Percentiles rank a stretch among this genome's conserved stretches.
These are phyloP conservation scores for Linnemannia zychae DNA, from an alignment of 192 early-diverging fungal species.

Conservation along the genomic window DNA sequence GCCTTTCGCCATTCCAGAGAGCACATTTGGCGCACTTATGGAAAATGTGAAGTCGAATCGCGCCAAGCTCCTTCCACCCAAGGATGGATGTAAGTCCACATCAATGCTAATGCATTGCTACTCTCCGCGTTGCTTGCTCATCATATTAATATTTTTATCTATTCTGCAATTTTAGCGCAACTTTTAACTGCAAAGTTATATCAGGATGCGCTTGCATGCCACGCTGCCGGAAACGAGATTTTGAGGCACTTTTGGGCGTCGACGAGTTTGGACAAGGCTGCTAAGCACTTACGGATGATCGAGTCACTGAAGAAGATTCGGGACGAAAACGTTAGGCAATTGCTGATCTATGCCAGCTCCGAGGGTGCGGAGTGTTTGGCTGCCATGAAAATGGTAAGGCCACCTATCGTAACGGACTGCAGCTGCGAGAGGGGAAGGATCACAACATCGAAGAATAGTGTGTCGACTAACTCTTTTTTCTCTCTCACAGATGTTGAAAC, in stretches of 20 bases:
- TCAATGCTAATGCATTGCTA: too few relatives aligned
- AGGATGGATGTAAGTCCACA: slow-evolving; percentile 47
- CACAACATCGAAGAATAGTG: background rate
- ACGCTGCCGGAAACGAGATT: slow-evolving; percentile 67
- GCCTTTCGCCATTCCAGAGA: slow-evolving; percentile 36
- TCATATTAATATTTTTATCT: too few relatives aligned
- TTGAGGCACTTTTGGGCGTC: slow-evolving; percentile 71
- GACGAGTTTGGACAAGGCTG: slow-evolving; percentile 55
- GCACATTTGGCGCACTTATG: slow-evolving; percentile 44
- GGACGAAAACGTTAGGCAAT: slow-evolving; percentile 56
- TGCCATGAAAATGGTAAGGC: slow-evolving; percentile 44
- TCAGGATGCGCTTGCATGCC: slow-evolving; percentile 57
- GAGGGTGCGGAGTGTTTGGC: slow-evolving; percentile 39
- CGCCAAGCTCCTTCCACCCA: slow-evolving; percentile 47
- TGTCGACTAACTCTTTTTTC: background rate
- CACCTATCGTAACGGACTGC: background rate
- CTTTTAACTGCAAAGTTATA: slow-evolving; percentile 57
- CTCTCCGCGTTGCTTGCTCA: too few relatives aligned
- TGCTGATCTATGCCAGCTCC: slow-evolving; percentile 55
- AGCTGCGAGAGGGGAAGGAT: background rate
- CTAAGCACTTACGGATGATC: slow-evolving; percentile 65
- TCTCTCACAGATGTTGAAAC: slow-evolving; percentile 56
- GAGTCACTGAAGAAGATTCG: slow-evolving; percentile 59
- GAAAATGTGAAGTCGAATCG: slow-evolving; percentile 45
- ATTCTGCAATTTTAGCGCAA: slow-evolving; percentile 26